Conservation (phyloP, 768 basidiomycete species). For the Artomyces pyxidatus region DNA sequence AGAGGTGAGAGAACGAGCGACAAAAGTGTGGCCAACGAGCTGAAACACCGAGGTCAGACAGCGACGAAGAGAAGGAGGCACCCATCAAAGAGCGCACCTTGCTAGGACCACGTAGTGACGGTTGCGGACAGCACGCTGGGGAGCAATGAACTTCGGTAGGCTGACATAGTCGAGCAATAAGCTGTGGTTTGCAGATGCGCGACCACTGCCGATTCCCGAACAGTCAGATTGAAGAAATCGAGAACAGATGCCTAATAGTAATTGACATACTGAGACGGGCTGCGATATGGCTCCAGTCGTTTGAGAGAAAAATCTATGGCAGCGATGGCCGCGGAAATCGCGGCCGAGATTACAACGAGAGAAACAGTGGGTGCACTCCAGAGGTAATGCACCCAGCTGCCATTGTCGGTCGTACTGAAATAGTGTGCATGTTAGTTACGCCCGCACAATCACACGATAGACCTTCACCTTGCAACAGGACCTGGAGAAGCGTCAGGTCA, state of each 20-base stretch:
- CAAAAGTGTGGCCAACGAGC: not conserved
- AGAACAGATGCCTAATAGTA: not conserved
- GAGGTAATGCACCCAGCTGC: not conserved
- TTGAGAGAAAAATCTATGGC: not conserved
- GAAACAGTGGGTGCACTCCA: not conserved
- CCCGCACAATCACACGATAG: no score
- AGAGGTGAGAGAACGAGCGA: not conserved
- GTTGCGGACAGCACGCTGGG: not conserved
- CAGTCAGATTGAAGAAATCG: not conserved
- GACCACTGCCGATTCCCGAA: not conserved
- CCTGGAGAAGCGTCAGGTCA: no score
- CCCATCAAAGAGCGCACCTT: not conserved
- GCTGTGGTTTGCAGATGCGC: not conserved
- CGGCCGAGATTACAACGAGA: not conserved
- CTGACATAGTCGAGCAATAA: not conserved
- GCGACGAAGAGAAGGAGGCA: not conserved
- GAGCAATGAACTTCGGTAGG: not conserved
- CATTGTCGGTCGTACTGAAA: not conserved
- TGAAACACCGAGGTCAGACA: not conserved
- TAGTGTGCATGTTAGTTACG: no score
- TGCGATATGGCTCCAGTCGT: not conserved
- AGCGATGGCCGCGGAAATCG: not conserved
- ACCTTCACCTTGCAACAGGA: no score
- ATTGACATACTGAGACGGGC: not conserved
- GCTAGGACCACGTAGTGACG: not conserved